Base-by-base conservation (phyloP, 768 basidiomycete species). In the Cyclocybe cylindracea region DNA sequence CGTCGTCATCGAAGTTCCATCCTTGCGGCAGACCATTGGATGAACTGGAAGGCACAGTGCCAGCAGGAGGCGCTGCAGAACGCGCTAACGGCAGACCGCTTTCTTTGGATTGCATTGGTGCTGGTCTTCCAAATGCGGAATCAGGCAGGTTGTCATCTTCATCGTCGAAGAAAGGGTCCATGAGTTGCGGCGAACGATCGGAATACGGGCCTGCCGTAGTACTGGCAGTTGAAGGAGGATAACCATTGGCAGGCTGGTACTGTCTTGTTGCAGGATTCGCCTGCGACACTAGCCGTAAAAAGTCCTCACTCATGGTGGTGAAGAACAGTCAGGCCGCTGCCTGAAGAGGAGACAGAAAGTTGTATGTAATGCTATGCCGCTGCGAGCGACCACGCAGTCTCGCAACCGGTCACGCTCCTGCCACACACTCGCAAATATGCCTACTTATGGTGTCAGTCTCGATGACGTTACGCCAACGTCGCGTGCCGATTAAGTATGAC, bases 151-250 rank as follows among this genome's bases (percentile, higher is more conserved):
- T 83, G 48, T 91, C 89, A 57, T 89, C 86, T 48, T 92, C 89
- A 65, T 92, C 91, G 67, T 90, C 87, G 68, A 93, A 93, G 67
- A 93, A 93, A n/a, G 89, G 90, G 69, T 93, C 91, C 70, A 93
- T 75, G 53, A 78, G 67, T 64, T 80, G 68, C 51, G 78, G 76
- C 55, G 74, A 70, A 39, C 65, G 66, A 66, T 77, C 69, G 55
- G 67, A 66, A 65, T 76, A 77, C 48, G 71, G 70, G 44, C 62
- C 63, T 49, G 66, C 65, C 45, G 72, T 57, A 24, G 24, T 24
- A 69, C 50, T 70, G 64, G 40, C 47, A 44, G 81, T 74, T 29
- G 86, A 85, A 11, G 86, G 85, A 65, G 88, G 87, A 46, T 79
- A 78, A 61, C 73, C 71, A 64, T 75, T 76, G 10, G 85, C 75